Evolutionary conservation across 1,284 basidiomycete species (phyloP).

Genomic region (Meira miltonrushii): DNA sequence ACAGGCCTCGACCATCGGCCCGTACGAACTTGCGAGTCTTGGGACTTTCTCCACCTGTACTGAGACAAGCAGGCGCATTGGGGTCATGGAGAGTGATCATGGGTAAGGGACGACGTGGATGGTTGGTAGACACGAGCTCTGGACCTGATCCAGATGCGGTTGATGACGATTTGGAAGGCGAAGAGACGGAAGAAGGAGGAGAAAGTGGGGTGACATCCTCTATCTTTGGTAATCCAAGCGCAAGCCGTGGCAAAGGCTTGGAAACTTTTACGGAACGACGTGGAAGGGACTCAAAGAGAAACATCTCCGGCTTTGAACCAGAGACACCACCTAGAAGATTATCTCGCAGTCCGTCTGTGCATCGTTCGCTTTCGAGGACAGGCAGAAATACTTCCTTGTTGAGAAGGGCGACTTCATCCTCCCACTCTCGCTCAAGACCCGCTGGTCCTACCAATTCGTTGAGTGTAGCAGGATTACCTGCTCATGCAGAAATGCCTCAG

Average conservation of each 20-base stretch:
- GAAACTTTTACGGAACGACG: not conserved
- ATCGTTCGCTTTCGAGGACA: no score
- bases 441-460: not conserved
- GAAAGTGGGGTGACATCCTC: not conserved
- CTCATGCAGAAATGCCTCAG: not conserved
- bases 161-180: constrained; percentile 24
- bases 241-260: not conserved
- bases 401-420: not conserved
- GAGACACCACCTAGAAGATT: constrained; percentile 15
- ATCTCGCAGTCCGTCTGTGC: not conserved
- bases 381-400: not conserved
- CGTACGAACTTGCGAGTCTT: constrained; percentile 75
- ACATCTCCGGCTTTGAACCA: constrained; percentile 10
- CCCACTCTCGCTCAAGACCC: constrained; percentile 1
- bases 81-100: constrained; percentile 79
- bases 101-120: constrained; percentile 87
- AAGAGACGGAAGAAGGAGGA: constrained; percentile 1
- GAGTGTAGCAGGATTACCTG: not conserved
- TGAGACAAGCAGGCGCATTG: constrained; percentile 70
- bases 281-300: not conserved
- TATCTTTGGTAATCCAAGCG: not conserved
- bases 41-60: constrained; percentile 72
- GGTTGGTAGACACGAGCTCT: constrained; percentile 85
- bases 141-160: constrained; percentile 63
- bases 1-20: constrained; percentile 39